Percentiles rank a stretch among this genome's conserved stretches.
These are phyloP conservation scores for Oryza officinalis DNA, from an alignment of 176 grass and related monocot genomes.

Conservation along the genomic window DNA sequence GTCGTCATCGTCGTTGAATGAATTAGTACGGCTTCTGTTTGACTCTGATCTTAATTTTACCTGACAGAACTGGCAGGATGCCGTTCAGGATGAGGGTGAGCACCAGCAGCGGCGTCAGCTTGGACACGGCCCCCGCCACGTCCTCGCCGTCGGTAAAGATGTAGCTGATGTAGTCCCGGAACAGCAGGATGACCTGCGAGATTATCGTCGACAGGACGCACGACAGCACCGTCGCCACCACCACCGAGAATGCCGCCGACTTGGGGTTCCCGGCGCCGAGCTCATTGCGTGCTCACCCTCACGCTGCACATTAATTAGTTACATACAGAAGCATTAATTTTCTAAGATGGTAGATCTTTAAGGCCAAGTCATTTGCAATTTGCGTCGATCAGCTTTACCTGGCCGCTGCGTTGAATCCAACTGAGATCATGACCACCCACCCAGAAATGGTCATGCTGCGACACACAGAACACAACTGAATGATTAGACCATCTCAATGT, in stretches of 20 bases:
- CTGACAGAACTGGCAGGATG: conserved; percentile 67
- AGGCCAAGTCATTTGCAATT: too few species aligned
- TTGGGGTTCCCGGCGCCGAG: conserved; percentile 46
- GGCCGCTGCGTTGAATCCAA: conserved; percentile 83
- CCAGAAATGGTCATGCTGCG: conserved; percentile 77
- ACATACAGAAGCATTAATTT: not conserved
- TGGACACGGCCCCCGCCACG: conserved; percentile 45
- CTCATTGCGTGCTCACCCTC: conserved; percentile 53
- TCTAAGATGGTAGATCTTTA: not conserved
- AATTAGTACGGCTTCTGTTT: not conserved
- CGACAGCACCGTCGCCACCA: conserved; percentile 40
- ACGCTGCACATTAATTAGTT: conserved; percentile 14
- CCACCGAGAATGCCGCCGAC: conserved; percentile 50
- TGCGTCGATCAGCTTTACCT: conserved; percentile 31
- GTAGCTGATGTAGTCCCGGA: conserved; percentile 44
- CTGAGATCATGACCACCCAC: conserved; percentile 83
- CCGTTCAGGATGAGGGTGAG: conserved; percentile 66
- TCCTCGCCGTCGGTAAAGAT: conserved; percentile 57
- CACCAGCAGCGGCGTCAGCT: conserved; percentile 50
- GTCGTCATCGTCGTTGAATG: too few species aligned
- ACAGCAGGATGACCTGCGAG: conserved; percentile 42
- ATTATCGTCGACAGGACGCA: conserved; percentile 32
- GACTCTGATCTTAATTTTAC: conserved; percentile 19
- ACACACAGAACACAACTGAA: not conserved
- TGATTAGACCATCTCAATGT: not conserved